Conservation (phyloP, 2,329 filamentous ascomycete genomes). For the Gliomastix tumulicola region DNA sequence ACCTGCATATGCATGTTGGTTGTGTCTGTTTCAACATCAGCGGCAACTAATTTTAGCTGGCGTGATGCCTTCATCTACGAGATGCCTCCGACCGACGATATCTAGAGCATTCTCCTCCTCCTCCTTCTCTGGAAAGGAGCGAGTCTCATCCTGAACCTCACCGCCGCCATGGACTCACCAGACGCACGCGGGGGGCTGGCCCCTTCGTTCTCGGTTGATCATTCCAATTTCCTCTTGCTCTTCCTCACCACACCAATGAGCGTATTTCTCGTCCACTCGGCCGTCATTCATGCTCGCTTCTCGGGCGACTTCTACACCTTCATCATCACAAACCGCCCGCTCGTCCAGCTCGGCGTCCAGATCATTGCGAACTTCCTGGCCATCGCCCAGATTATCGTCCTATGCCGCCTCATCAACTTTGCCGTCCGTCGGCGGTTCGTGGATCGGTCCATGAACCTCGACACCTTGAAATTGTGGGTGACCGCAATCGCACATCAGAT, state of each 20-base stretch:
- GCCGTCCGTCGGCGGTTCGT: not conserved
- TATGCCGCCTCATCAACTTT: conserved; percentile 2
- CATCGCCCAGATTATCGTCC: not conserved
- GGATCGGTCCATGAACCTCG: not conserved
- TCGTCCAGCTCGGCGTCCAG: conserved; percentile 1
- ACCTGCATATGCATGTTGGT: not conserved
- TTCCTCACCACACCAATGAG: not conserved
- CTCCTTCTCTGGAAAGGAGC: too few species aligned
- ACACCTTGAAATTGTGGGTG: not conserved
- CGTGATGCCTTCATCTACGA: not conserved
- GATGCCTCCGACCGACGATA: not conserved
- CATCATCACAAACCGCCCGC: conserved; percentile 1
- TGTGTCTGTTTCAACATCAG: not conserved
- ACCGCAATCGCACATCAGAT: not conserved
- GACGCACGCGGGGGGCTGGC: not conserved
- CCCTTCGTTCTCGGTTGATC: not conserved
- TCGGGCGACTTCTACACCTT: conserved; percentile 1
- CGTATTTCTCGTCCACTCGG: not conserved
- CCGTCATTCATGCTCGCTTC: not conserved
- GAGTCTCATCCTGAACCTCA: too few species aligned
- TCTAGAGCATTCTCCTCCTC: too few species aligned
- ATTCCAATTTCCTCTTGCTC: conserved; percentile 1
- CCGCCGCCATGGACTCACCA: not conserved
- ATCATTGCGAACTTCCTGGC: conserved; percentile 1
- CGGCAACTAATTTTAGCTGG: not conserved